A percentile compares a stretch with the other conserved stretches of the same genome.
These are phyloP conservation scores for Striga asiatica DNA, from an alignment of 257 asterid species.

Conservation along the genomic window DNA sequence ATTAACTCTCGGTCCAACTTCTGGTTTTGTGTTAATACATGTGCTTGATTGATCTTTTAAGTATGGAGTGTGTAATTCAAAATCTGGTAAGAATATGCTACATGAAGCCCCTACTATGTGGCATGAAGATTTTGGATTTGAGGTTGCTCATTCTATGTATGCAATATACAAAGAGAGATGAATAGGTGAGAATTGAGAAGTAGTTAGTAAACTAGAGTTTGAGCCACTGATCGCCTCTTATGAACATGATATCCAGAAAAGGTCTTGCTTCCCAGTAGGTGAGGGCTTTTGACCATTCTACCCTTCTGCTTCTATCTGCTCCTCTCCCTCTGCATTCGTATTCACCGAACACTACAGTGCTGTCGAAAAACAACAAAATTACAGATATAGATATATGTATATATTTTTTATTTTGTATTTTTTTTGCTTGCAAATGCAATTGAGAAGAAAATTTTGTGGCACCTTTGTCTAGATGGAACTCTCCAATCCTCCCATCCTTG, in stretches of 20 bases:
- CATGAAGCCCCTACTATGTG: too few species aligned
- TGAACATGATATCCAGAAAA: conserved; percentile 33
- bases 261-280: conserved; percentile 26
- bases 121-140: too few species aligned
- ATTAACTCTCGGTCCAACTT: too few species aligned
- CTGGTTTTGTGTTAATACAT: too few species aligned
- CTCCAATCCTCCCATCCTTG: conserved; percentile 70
- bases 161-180: too few species aligned
- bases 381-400: neutral
- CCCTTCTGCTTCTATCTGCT: conserved; percentile 39
- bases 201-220: conserved; percentile 31
- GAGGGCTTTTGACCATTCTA: conserved; percentile 47
- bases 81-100: too few species aligned
- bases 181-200: too few species aligned
- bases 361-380: conserved; percentile 7
- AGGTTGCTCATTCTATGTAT: too few species aligned
- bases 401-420: neutral
- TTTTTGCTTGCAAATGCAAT: neutral
- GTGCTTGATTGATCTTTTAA: too few species aligned
- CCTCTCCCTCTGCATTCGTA: conserved; percentile 59
- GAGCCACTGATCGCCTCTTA: conserved; percentile 51
- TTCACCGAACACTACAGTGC: conserved; percentile 57
- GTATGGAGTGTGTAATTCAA: too few species aligned
- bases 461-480: conserved; percentile 28
- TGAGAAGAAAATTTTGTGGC: neutral